A percentile compares a stretch with the other conserved stretches of the same genome.
Conservation (phyloP, 306 rosid species). For the Prunus mira region DNA sequence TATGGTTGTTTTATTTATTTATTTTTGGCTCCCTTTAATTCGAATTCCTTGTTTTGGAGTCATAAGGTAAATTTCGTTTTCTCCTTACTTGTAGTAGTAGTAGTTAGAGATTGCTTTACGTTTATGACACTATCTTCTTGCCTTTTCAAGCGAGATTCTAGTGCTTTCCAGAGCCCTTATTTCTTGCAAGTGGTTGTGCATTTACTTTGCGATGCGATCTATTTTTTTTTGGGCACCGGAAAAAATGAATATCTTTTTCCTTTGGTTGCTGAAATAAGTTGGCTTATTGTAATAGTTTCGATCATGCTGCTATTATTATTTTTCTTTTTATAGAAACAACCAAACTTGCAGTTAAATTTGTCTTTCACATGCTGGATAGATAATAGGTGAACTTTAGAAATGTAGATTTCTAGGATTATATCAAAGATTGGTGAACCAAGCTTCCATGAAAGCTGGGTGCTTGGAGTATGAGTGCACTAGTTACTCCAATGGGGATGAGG, state of each 20-base stretch:
- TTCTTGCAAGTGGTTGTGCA: constrained; percentile 1
- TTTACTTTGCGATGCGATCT: background rate
- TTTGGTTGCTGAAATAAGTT: background rate
- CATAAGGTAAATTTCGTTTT: background rate
- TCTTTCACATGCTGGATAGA: background rate
- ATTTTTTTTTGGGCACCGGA: background rate
- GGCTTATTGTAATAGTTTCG: background rate
- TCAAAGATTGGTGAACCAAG: background rate
- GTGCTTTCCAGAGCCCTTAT: background rate
- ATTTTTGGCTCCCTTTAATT: background rate
- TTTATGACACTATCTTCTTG: background rate
- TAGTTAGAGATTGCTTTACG: background rate
- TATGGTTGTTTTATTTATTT: background rate
- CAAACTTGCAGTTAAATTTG: background rate
- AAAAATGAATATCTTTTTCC: no score
- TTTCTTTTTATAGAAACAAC: background rate
- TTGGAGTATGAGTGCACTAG: background rate
- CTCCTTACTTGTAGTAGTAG: background rate
- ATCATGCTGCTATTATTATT: background rate
- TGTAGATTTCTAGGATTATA: background rate
- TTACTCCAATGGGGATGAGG: background rate
- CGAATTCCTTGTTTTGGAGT: no score
- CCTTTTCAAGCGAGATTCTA: background rate
- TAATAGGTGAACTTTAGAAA: background rate
- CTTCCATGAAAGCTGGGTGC: background rate